Percentiles rank a stretch among this genome's conserved stretches.
Evolutionary conservation across 2,329 filamentous ascomycete species (phyloP).

Genomic region (Aureobasidium namibiae): DNA sequence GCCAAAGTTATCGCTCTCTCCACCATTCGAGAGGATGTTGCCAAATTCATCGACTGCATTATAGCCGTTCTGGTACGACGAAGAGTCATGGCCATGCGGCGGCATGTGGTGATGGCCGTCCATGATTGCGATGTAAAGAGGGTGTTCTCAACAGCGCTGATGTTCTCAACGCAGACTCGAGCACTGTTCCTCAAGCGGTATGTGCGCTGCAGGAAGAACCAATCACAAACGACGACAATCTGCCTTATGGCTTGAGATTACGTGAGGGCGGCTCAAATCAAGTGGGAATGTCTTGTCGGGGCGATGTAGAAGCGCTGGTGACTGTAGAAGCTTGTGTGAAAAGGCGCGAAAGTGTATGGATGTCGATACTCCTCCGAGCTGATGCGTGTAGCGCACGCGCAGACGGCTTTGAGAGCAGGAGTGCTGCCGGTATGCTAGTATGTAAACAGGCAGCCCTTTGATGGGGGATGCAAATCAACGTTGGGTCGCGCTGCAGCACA

Average conservation of each 20-base stretch:
- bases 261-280: slow-evolving; percentile 13
- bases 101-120: slow-evolving; percentile 19
- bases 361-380: background rate
- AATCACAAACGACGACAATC: slow-evolving; percentile 14
- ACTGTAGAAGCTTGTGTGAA: slow-evolving; percentile 8
- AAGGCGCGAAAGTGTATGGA: slow-evolving; percentile 5
- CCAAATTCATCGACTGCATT: slow-evolving; percentile 15
- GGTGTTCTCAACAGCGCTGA: background rate
- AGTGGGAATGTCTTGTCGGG: slow-evolving; percentile 13
- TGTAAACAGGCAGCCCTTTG: background rate
- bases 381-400: background rate
- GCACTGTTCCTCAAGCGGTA: slow-evolving; percentile 7
- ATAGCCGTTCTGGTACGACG: slow-evolving; percentile 18
- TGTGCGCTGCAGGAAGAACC: slow-evolving; percentile 1
- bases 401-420: background rate
- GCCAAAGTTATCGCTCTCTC: slow-evolving; percentile 12
- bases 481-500: slow-evolving; percentile 9
- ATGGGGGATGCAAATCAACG: slow-evolving; percentile 1
- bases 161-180: background rate
- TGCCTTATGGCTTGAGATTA: slow-evolving; percentile 14
- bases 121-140: background rate
- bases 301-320: slow-evolving; percentile 4
- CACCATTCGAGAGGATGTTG: slow-evolving; percentile 7
- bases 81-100: slow-evolving; percentile 19
- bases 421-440: slow-evolving; percentile 7